Evolutionary conservation across 139 green algal species (phyloP), one percentile per base, ranked within the genome.

Genomic region (Monoraphidium neglectum): DNA sequence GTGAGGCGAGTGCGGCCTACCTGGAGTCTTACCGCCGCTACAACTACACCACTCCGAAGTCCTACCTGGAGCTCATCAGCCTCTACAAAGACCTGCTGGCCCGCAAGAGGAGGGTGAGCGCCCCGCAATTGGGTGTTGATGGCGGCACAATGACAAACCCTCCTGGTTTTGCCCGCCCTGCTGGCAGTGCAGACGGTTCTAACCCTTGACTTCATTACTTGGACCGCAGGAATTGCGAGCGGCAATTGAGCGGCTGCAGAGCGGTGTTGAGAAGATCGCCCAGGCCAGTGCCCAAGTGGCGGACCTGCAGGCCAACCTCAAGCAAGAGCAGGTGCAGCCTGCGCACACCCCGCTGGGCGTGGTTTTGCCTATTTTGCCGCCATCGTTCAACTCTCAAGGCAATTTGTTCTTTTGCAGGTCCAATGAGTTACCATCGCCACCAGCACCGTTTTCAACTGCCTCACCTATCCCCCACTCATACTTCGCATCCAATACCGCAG

Each of bases 11-110:
- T 51, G 43, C 43, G 8, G 43, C 43, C 21, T 96, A 87, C 83
- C 62, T 88, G 0, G 83, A 92, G 62, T 68, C 77, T 0, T 87
- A 76, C 72, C 56, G 91, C 4, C 88, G 92, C 23, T 90, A 96
- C 82, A 93, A 93, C 77, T 97, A 98, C 86, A 94, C 87, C 69
- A 98, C 94, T 13, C 93, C 94, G 47, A 98, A 97, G 85, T 94
- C 86, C 16, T 98, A 96, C 85, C 86, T 98, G 51, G 94, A 98
- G 84, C 84, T 97, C 38, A 96, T 97, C 77, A 70, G 76, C 0
- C 72, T 95, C 38, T 97, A 96, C 86, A 95, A 97, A 84, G 40
- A 36, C 33, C 82, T 97, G 76, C 85, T 96, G 49, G 76, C 56
- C 1, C 66, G 80, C 21, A 94, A 91, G 81, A 79, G 86, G 6